phyloP scores from a whole-genome alignment of 805 yeast species.

The Wickerhamomyces subpelliculosus region DNA sequence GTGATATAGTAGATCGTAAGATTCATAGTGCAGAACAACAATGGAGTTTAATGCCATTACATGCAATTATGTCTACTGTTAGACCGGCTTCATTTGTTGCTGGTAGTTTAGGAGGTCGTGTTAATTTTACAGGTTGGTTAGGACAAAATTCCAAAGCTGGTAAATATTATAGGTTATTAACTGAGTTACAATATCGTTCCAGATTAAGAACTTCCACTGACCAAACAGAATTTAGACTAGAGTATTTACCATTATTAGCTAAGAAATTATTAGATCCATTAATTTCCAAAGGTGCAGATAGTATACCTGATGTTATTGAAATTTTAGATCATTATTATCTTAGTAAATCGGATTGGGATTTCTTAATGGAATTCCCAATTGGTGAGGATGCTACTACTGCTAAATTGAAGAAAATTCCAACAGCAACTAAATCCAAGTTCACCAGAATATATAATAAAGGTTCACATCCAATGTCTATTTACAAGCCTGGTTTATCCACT shows the following conservation, averaged over 20 bases:
- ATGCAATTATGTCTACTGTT: slow-evolving; percentile 80
- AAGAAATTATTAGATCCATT: slow-evolving; percentile 55
- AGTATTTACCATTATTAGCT: slow-evolving; percentile 62
- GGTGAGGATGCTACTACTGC: slow-evolving; percentile 47
- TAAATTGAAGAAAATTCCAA: slow-evolving; percentile 54
- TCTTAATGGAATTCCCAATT: slow-evolving; percentile 73
- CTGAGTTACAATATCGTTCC: slow-evolving; percentile 84
- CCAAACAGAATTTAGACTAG: slow-evolving; percentile 65
- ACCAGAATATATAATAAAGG: slow-evolving; percentile 75
- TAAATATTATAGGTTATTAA: slow-evolving; percentile 72
- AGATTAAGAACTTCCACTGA: slow-evolving; percentile 75
- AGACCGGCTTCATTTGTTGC: slow-evolving; percentile 69
- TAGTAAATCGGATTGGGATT: slow-evolving; percentile 91
- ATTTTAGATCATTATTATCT: slow-evolving; percentile 79
- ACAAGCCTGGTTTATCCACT: slow-evolving; percentile 62
- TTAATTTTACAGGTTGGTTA: slow-evolving; percentile 77
- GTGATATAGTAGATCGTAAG: slow-evolving; percentile 72
- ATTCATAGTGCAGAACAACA: slow-evolving; percentile 90
- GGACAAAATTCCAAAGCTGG: slow-evolving; percentile 85
- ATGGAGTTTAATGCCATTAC: slow-evolving; percentile 90
- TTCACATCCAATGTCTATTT: slow-evolving; percentile 81
- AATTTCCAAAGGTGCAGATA: slow-evolving; percentile 46
- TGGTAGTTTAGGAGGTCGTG: slow-evolving; percentile 63
- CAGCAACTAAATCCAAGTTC: slow-evolving; percentile 77
- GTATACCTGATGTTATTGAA: slow-evolving; percentile 58